Evolutionary conservation across 371 early-diverging fungal species (phyloP).

Genomic region (Lichtheimia ramosa): DNA sequence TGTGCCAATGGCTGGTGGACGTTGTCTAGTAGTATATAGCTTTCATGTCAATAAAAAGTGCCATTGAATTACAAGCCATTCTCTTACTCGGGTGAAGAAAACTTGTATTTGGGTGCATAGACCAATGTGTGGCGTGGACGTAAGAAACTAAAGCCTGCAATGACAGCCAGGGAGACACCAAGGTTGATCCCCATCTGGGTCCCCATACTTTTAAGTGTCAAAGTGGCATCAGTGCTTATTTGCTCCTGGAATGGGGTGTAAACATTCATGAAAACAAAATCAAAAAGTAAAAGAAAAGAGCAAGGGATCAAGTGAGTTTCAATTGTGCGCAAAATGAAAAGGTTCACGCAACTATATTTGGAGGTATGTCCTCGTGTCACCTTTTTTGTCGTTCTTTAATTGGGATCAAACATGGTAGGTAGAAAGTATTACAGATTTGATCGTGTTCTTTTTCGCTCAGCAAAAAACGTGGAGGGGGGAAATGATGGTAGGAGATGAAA

Average conservation of each 20-base stretch:
- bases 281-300: background rate
- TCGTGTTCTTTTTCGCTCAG: too few relatives aligned
- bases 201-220: constrained; percentile 38
- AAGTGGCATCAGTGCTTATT: constrained; percentile 20
- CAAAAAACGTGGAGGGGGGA: background rate
- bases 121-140: constrained; percentile 46
- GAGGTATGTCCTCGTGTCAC: too few relatives aligned
- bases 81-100: constrained; percentile 36
- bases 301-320: constrained; percentile 1
- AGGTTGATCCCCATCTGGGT: constrained; percentile 47
- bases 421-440: too few relatives aligned
- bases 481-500: too few relatives aligned
- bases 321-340: background rate
- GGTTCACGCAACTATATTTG: background rate
- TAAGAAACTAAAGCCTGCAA: constrained; percentile 35
- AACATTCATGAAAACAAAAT: constrained; percentile 2
- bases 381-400: too few relatives aligned
- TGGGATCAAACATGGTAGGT: too few relatives aligned
- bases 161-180: constrained; percentile 40
- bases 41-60: background rate
- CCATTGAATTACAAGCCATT: background rate
- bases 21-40: constrained; percentile 22
- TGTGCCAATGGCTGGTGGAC: constrained; percentile 59
- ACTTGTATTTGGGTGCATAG: constrained; percentile 47
- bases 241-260: constrained; percentile 25